phyloP scores from a whole-genome alignment of 768 basidiomycete genomes.

The Saitozyma sp. region DNA sequence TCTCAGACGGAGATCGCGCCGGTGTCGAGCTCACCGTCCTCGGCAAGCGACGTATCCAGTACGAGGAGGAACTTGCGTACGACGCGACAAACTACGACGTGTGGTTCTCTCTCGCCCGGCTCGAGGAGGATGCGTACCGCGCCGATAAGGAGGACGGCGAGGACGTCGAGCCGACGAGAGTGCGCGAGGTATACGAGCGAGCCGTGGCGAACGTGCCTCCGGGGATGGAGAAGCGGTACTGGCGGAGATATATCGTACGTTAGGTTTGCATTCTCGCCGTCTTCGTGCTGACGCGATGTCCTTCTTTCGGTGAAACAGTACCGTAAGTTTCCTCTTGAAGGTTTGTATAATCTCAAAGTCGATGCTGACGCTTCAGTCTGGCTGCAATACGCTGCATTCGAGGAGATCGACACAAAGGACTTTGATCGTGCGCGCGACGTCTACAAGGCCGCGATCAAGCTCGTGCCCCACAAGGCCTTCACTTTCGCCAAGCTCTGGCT shows the following conservation, averaged over 20 bases:
- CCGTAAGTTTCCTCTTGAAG: conserved; percentile 13
- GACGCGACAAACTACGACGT: conserved; percentile 94
- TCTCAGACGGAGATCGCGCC: conserved; percentile 69
- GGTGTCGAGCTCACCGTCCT: conserved; percentile 91
- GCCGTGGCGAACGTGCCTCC: conserved; percentile 96
- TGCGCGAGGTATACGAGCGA: conserved; percentile 91
- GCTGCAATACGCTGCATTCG: conserved; percentile 93
- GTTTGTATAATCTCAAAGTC: neutral
- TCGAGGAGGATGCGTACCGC: conserved; percentile 84
- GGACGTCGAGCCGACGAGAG: conserved; percentile 59
- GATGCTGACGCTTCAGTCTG: conserved; percentile 54
- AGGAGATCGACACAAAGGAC: conserved; percentile 95
- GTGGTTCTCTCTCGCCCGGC: conserved; percentile 93
- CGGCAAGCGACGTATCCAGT: conserved; percentile 96
- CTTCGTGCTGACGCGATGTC: neutral
- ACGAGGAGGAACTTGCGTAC: conserved; percentile 90
- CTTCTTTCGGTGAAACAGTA: conserved; percentile 13
- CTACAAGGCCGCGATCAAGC: conserved; percentile 81
- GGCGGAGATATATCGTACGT: conserved; percentile 56
- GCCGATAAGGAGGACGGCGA: conserved; percentile 67
- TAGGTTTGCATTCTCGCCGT: neutral
- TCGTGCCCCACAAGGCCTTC: conserved; percentile 94
- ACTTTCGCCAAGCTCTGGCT: conserved; percentile 98
- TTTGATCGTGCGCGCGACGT: conserved; percentile 81
- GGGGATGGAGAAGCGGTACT: conserved; percentile 82